Evolutionary conservation across 768 basidiomycete species (phyloP).

Genomic region (Phlegmacium glaucopus): DNA sequence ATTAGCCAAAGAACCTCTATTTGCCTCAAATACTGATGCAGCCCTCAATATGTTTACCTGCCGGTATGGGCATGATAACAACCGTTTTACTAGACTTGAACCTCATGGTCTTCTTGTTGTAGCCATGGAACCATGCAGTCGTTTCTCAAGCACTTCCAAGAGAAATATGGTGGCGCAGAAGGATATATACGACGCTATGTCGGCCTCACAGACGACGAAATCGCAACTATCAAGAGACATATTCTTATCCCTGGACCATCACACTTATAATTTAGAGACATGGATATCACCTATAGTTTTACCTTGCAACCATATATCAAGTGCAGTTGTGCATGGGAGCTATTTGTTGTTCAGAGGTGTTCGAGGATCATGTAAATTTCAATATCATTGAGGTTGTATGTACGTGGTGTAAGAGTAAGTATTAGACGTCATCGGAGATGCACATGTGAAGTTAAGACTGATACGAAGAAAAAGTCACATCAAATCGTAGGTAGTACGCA

Average conservation of each 20-base stretch:
- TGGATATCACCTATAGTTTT: no score
- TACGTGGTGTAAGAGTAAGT: no score
- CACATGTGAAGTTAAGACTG: no score
- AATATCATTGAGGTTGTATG: no score
- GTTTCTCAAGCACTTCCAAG: conserved; percentile 56
- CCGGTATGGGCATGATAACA: conserved; percentile 40
- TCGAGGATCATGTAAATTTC: no score
- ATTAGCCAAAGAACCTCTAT: conserved; percentile 66
- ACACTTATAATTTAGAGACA: not conserved
- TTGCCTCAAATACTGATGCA: conserved; percentile 69
- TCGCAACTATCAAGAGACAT: conserved; percentile 55
- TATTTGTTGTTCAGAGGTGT: no score
- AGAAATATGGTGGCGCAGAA: conserved; percentile 68
- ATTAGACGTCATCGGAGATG: no score
- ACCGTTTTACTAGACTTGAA: not conserved
- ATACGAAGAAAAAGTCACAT: not conserved
- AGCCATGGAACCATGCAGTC: conserved; percentile 79
- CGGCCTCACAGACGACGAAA: conserved; percentile 62
- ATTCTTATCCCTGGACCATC: conserved; percentile 36
- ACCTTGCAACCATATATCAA: no score
- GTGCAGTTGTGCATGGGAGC: not conserved
- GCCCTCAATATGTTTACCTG: conserved; percentile 84
- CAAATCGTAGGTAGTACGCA: not conserved
- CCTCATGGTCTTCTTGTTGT: conserved; percentile 4
- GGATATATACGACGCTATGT: conserved; percentile 54